phyloP scores from a whole-genome alignment of 148 eudicot genomes.

The Fagopyrum homotropicum region DNA sequence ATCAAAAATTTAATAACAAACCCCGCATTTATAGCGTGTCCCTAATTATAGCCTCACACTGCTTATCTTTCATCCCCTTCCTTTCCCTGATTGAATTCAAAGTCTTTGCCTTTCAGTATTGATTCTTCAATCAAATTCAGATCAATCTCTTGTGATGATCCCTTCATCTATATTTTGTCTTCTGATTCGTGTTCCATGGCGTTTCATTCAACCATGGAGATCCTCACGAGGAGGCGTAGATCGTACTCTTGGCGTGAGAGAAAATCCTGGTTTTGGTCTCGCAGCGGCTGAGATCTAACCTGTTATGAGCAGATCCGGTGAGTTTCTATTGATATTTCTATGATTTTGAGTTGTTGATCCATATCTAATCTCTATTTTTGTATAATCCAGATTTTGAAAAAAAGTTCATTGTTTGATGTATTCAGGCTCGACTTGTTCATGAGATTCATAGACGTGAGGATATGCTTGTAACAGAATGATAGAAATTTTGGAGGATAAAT shows the following conservation, averaged over 20 bases:
- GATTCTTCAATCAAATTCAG: background rate
- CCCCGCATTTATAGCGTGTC: too few relatives aligned
- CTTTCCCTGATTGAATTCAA: background rate
- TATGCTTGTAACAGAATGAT: background rate
- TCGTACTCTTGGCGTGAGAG: background rate
- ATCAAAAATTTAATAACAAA: too few relatives aligned
- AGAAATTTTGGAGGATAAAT: too few relatives aligned
- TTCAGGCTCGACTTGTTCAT: background rate
- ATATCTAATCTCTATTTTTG: background rate
- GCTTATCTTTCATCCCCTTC: background rate
- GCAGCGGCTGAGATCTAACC: background rate
- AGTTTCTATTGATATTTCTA: background rate
- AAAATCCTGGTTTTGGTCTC: background rate
- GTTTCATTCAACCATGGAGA: background rate
- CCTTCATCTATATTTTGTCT: background rate
- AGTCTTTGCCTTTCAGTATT: background rate
- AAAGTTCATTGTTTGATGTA: background rate
- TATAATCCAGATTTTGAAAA: background rate
- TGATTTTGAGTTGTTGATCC: background rate
- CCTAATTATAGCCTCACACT: too few relatives aligned
- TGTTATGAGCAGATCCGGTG: background rate
- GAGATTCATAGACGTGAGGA: background rate
- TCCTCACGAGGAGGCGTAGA: background rate
- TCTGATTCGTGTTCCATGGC: background rate
- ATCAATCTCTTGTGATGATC: background rate